Evolutionary conservation across 345 rosid genomes (phyloP).

Genomic region (Populus davidiana): DNA sequence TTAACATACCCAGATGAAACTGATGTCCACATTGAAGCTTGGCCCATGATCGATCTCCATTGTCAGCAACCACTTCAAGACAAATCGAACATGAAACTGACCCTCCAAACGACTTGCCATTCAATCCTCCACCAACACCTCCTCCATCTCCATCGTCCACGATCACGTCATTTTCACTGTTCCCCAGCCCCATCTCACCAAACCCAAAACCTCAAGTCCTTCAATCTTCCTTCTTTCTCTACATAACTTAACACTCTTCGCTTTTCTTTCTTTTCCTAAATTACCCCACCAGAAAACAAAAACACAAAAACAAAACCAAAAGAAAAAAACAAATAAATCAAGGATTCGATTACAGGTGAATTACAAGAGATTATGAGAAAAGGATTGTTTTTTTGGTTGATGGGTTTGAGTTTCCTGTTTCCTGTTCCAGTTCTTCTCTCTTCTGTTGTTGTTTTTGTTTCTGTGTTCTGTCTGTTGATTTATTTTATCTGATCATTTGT

Average conservation of each 20-base stretch:
- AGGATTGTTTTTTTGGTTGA: background rate
- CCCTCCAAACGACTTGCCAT: conserved; percentile 43
- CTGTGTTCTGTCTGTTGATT: background rate
- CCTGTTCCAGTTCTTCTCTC: background rate
- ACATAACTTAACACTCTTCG: background rate
- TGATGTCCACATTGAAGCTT: conserved; percentile 96
- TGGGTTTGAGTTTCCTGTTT: background rate
- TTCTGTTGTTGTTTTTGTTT: conserved; percentile 9
- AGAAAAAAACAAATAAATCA: background rate
- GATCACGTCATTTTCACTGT: conserved; percentile 39
- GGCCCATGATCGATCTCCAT: conserved; percentile 93
- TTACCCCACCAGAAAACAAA: background rate
- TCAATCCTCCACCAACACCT: conserved; percentile 38
- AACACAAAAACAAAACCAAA: background rate
- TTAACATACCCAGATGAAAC: conserved; percentile 74
- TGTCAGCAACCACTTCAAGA: conserved; percentile 67
- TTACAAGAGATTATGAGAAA: background rate
- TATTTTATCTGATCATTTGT: conserved; percentile 14
- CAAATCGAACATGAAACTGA: conserved; percentile 93
- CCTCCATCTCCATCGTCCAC: conserved; percentile 51
- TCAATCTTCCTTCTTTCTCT: conserved; percentile 8
- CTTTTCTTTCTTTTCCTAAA: background rate
- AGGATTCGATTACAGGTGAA: background rate
- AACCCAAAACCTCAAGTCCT: conserved; percentile 2
- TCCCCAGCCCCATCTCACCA: conserved; percentile 70